A percentile compares a stretch with the other conserved stretches of the same genome.
Conservation (phyloP, 2,329 filamentous ascomycete genomes). For the Neonectria faginata region DNA sequence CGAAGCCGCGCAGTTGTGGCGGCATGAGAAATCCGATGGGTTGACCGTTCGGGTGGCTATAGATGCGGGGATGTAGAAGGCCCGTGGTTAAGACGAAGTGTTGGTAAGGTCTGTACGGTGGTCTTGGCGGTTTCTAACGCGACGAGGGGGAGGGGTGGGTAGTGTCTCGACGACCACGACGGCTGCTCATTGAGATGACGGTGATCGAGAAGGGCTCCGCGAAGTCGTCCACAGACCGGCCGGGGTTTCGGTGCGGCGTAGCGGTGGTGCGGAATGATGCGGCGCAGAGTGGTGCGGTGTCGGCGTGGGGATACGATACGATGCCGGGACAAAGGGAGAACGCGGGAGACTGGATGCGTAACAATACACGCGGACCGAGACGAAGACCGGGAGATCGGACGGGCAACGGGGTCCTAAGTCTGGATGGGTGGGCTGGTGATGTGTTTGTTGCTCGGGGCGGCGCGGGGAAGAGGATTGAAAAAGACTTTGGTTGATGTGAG, state of each 20-base stretch:
- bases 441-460: slow-evolving; percentile 5
- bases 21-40: slow-evolving; percentile 46
- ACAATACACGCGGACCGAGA: slow-evolving; percentile 25
- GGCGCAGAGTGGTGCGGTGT: slow-evolving; percentile 18
- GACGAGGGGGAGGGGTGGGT: slow-evolving; percentile 37
- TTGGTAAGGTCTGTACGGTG: neutral
- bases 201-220: slow-evolving; percentile 6
- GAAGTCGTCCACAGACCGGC: slow-evolving; percentile 6
- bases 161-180: slow-evolving; percentile 33
- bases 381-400: slow-evolving; percentile 22
- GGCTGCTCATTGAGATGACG: slow-evolving; percentile 38
- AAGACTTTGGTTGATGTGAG: slow-evolving; percentile 5
- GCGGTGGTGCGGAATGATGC: slow-evolving; percentile 4
- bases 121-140: slow-evolving; percentile 46
- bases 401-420: slow-evolving; percentile 19
- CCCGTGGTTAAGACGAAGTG: neutral
- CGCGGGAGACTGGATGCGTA: slow-evolving; percentile 24
- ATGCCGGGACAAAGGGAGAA: slow-evolving; percentile 33
- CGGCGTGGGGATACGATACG: slow-evolving; percentile 28
- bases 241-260: neutral
- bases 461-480: slow-evolving; percentile 1
- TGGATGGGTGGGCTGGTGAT: slow-evolving; percentile 6
- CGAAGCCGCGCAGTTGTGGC: slow-evolving; percentile 54
- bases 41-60: neutral
- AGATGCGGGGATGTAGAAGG: neutral